Conservation (phyloP, 2,329 filamentous ascomycete genomes). For the Colletotrichum limetticola region DNA sequence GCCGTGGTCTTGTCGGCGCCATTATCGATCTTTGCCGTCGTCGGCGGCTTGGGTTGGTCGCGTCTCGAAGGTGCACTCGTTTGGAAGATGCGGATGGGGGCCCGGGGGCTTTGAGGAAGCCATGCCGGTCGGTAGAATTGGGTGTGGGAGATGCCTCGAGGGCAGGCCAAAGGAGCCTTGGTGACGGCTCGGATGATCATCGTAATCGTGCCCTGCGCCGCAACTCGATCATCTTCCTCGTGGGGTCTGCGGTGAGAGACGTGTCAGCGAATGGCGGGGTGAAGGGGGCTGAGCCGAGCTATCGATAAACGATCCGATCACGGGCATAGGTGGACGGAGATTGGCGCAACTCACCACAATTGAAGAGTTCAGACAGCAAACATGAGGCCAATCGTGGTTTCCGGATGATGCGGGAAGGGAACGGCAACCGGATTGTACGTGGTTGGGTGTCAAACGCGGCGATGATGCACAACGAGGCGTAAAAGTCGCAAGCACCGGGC, state of each 20-base stretch:
- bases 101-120: slow-evolving; percentile 31
- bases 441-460: neutral
- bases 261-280: slow-evolving; percentile 9
- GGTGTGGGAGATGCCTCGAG: slow-evolving; percentile 20
- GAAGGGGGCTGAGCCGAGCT: neutral
- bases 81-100: slow-evolving; percentile 35
- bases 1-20: neutral
- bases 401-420: neutral
- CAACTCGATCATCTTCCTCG: slow-evolving; percentile 30
- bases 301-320: slow-evolving; percentile 4
- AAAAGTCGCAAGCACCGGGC: slow-evolving; percentile 23
- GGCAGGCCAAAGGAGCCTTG: slow-evolving; percentile 31
- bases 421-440: neutral
- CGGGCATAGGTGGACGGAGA: neutral
- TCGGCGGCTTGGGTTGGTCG: slow-evolving; percentile 5
- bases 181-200: slow-evolving; percentile 35
- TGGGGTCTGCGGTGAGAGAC: neutral
- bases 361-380: neutral
- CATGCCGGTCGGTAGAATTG: slow-evolving; percentile 25
- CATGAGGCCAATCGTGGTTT: neutral
- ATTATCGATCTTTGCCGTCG: slow-evolving; percentile 8
- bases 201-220: slow-evolving; percentile 31
- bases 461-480: slow-evolving; percentile 8
- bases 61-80: slow-evolving; percentile 29
- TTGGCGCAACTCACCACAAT: slow-evolving; percentile 1